phyloP scores from a whole-genome alignment of 2,329 filamentous ascomycete genomes.

The Emergomyces orientalis region DNA sequence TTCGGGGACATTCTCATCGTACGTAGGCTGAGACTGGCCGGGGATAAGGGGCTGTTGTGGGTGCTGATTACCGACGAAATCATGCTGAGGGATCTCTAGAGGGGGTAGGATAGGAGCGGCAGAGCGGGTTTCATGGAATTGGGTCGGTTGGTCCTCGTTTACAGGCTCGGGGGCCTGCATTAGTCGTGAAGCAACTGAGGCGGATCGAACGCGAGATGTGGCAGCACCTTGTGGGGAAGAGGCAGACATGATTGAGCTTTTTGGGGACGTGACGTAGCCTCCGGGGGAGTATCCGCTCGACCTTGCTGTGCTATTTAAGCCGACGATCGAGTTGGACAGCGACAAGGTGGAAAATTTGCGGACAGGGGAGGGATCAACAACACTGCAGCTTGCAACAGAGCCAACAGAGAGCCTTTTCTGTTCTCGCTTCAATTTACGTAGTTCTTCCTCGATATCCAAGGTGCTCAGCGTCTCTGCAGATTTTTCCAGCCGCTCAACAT shows the following conservation, averaged over 20 bases:
- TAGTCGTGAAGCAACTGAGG: slow-evolving; percentile 30
- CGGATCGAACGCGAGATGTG: slow-evolving; percentile 27
- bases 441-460: slow-evolving; percentile 39
- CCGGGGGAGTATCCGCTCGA: slow-evolving; percentile 35
- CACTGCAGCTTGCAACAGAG: slow-evolving; percentile 14
- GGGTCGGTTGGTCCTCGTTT: slow-evolving; percentile 24
- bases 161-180: slow-evolving; percentile 34
- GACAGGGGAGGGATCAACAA: slow-evolving; percentile 9
- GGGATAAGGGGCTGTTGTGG: background rate
- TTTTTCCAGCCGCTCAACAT: slow-evolving; percentile 42
- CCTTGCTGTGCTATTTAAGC: slow-evolving; percentile 27
- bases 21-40: background rate
- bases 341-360: slow-evolving; percentile 32
- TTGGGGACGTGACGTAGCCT: slow-evolving; percentile 32
- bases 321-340: slow-evolving; percentile 34
- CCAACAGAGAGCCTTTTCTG: slow-evolving; percentile 35
- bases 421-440: slow-evolving; percentile 38
- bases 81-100: slow-evolving; percentile 11
- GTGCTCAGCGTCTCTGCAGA: slow-evolving; percentile 42
- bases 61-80: background rate
- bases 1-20: slow-evolving; percentile 1
- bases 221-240: slow-evolving; percentile 20
- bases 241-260: slow-evolving; percentile 34
- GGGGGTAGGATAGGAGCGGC: slow-evolving; percentile 17
- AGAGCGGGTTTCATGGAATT: slow-evolving; percentile 17